Evolutionary conservation across 2,329 filamentous ascomycete genomes (phyloP).

Genomic region (Lecanosticta acicola): DNA sequence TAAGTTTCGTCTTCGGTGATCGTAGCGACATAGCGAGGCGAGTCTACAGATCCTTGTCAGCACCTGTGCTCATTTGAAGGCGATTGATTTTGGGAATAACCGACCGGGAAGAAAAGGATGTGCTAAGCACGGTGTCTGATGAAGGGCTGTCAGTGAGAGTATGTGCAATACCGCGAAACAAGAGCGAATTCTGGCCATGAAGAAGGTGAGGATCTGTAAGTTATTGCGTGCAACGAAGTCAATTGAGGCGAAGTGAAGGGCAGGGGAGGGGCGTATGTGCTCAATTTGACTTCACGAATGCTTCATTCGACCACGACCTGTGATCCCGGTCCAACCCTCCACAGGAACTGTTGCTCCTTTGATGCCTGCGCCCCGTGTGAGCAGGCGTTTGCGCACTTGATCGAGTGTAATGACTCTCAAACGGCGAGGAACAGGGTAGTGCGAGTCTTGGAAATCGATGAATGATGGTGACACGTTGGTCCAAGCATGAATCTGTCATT

Average conservation of each 20-base stretch:
- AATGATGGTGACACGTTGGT: conserved; percentile 14
- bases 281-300: conserved; percentile 20
- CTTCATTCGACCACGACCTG: conserved; percentile 13
- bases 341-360: conserved; percentile 11
- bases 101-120: conserved; percentile 19
- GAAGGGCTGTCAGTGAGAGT: conserved; percentile 25
- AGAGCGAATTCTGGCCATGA: conserved; percentile 16
- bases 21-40: not conserved
- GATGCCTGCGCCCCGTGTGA: conserved; percentile 16
- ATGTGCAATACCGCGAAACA: conserved; percentile 16
- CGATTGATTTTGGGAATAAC: too few relatives aligned
- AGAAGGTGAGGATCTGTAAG: conserved; percentile 13
- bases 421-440: conserved; percentile 18
- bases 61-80: not conserved
- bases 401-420: conserved; percentile 18
- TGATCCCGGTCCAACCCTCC: conserved; percentile 18
- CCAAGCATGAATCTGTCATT: conserved; percentile 8
- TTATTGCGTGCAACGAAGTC: conserved; percentile 21
- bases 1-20: conserved; percentile 1
- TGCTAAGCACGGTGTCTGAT: conserved; percentile 24
- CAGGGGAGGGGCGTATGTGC: conserved; percentile 20
- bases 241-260: conserved; percentile 12
- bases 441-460: conserved; percentile 15
- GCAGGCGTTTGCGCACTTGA: conserved; percentile 13
- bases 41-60: conserved; percentile 4